Percentiles rank a stretch among this genome's conserved stretches.
Evolutionary conservation across 2,329 filamentous ascomycete genomes (phyloP).

Genomic region (Arthrobotrys sinensis): DNA sequence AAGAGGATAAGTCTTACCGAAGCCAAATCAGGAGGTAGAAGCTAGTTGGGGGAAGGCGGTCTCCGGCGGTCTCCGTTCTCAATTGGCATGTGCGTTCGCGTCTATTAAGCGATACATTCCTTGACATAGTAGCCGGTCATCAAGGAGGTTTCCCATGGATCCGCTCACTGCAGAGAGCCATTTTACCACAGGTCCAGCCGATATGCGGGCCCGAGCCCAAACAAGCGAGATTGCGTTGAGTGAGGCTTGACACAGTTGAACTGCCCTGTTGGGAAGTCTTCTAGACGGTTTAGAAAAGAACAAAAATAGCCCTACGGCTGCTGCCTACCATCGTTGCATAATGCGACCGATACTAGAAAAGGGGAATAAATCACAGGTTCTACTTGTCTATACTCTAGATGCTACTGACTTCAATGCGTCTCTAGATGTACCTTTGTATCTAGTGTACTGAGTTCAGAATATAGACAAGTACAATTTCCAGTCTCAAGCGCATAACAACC

Average conservation of each 20-base stretch:
- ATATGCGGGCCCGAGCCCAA: conserved; percentile 40
- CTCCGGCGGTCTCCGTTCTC: conserved; percentile 53
- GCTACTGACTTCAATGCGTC: background rate
- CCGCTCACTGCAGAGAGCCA: conserved; percentile 39
- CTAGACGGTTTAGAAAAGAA: conserved; percentile 52
- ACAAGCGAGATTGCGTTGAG: conserved; percentile 61
- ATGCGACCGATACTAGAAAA: conserved; percentile 26
- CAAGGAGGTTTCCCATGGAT: conserved; percentile 57
- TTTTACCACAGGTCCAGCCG: conserved; percentile 60
- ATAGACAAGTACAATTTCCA: background rate
- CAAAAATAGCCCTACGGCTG: conserved; percentile 57
- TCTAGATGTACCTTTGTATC: background rate
- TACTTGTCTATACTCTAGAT: background rate
- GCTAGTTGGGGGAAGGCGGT: conserved; percentile 32
- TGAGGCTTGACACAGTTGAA: conserved; percentile 41
- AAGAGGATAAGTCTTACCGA: conserved; percentile 26
- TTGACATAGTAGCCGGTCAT: conserved; percentile 10
- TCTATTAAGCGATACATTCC: conserved; percentile 57
- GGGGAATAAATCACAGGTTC: conserved; percentile 13
- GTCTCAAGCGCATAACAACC: conserved; percentile 57
- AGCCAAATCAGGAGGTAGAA: conserved; percentile 28
- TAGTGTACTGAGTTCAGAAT: background rate
- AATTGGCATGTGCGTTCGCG: conserved; percentile 44
- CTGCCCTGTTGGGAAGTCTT: conserved; percentile 59
- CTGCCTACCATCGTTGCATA: conserved; percentile 60